These are phyloP conservation scores for Triangularia setosa DNA, from an alignment of 2,329 filamentous ascomycete genomes.

Conservation along the genomic window DNA sequence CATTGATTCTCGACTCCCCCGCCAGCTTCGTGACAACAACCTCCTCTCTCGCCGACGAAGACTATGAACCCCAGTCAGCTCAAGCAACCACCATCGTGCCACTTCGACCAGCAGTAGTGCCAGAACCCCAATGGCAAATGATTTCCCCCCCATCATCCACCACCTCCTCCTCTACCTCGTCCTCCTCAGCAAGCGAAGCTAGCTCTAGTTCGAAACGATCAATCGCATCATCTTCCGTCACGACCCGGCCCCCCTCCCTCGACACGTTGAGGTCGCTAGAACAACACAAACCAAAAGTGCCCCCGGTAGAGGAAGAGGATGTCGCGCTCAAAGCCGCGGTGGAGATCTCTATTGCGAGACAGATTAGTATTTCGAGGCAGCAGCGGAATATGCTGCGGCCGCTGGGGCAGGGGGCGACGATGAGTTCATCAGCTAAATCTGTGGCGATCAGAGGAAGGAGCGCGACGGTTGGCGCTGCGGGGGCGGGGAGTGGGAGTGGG, in stretches of 20 bases:
- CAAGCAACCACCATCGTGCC: constrained; percentile 28
- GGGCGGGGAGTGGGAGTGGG: background rate
- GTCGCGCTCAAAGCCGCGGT: constrained; percentile 51
- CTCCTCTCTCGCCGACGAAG: constrained; percentile 20
- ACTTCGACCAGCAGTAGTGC: constrained; percentile 35
- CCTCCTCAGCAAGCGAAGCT: constrained; percentile 13
- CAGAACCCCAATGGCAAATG: constrained; percentile 48
- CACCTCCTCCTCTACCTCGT: constrained; percentile 1
- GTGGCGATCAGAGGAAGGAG: constrained; percentile 1
- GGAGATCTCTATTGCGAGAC: constrained; percentile 63
- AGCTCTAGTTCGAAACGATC: constrained; percentile 21
- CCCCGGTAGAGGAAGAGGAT: constrained; percentile 37
- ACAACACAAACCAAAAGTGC: background rate
- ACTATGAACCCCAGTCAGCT: constrained; percentile 16
- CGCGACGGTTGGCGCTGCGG: constrained; percentile 13
- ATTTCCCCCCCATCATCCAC: constrained; percentile 35
- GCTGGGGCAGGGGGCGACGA: constrained; percentile 12
- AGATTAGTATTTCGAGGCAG: constrained; percentile 62
- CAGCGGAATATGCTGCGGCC: constrained; percentile 41
- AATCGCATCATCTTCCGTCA: constrained; percentile 16
- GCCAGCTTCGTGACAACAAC: constrained; percentile 13
- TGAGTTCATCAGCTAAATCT: background rate
- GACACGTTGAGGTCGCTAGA: constrained; percentile 20
- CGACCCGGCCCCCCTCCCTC: constrained; percentile 23
- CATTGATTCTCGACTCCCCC: constrained; percentile 27